Base-by-base conservation (phyloP, 306 rosid genomes). In the Rubus parviflorus region DNA sequence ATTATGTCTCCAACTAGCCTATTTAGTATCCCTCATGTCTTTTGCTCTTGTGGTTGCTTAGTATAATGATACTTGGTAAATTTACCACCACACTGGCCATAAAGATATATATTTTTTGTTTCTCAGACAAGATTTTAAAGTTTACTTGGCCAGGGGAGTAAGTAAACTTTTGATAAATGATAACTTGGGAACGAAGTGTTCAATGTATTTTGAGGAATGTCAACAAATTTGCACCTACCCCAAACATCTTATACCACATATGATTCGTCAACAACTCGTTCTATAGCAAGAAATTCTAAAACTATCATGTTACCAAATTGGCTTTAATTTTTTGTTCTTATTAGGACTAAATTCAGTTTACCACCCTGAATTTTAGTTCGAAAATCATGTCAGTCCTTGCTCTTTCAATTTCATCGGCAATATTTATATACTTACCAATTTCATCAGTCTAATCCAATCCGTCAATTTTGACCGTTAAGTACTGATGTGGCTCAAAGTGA, bases 161-260 rank as follows among this genome's bases (percentile, higher is more conserved):
- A 38, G 51, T 40, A 6, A 38, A n/a, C 67, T 57, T 56, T 9
- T 54, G 76, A 38, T 22, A 30, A n/a, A 22, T 72, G 60, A 25
- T 52, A 5, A 38, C 48, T 37, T 71, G 2, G 35, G 1, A 49
- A 3, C 13, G 11, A 52, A 35, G 75, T 16, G 17, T 71, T 40
- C 6, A 71, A 40, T 71, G 49, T 52, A 22, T 11, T 68, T 51
- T 19, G 22, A 9, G 63, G 38, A 52, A 72, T 38, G 38, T 19
- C 75, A 72, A n/a, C 49, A 53, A 51, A 51, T 8, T 52, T 17
- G 49, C 48, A 72, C 63, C 63, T 14, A 71, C 37, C 75, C 10
- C 47, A 72, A 5, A n/a, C 20, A 72, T 10, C 35, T 52, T 37
- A 9, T 37, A 37, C 75, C 4, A n/a, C 60, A 0, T 19, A 54